Evolutionary conservation across 2,329 filamentous ascomycete species (phyloP).

Genomic region (Fusarium ambrosium): DNA sequence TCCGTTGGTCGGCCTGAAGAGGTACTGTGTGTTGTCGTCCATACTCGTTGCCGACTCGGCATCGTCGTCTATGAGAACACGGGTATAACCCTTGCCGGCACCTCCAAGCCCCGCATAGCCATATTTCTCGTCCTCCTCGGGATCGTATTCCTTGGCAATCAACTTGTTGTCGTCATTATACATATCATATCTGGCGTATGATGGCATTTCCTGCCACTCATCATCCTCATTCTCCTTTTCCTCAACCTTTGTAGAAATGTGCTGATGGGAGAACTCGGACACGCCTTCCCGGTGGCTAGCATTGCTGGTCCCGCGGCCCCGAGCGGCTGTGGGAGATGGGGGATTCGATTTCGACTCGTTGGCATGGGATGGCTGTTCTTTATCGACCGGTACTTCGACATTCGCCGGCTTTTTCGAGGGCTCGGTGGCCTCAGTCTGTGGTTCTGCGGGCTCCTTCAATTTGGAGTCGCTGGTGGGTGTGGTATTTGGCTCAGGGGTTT

Average conservation of each 20-base stretch:
- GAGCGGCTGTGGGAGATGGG: conserved; percentile 28
- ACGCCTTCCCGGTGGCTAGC: conserved; percentile 48
- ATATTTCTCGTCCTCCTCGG: conserved; percentile 75
- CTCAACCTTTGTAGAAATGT: conserved; percentile 71
- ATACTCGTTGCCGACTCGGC: conserved; percentile 93
- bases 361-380: conserved; percentile 16
- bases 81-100: conserved; percentile 94
- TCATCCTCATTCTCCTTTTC: conserved; percentile 70
- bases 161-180: conserved; percentile 95
- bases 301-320: conserved; percentile 58
- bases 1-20: conserved; percentile 82
- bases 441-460: conserved; percentile 10
- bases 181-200: conserved; percentile 91
- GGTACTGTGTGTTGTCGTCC: conserved; percentile 96
- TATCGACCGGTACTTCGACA: conserved; percentile 18
- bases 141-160: conserved; percentile 83
- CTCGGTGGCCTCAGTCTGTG: conserved; percentile 4
- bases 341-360: conserved; percentile 34
- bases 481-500: conserved; percentile 19
- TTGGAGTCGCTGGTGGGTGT: conserved; percentile 9
- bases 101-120: conserved; percentile 85
- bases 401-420: conserved; percentile 14
- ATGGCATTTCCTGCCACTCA: conserved; percentile 95
- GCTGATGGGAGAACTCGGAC: conserved; percentile 95
- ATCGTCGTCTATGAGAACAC: conserved; percentile 95